Evolutionary conservation across 2,329 filamentous ascomycete species (phyloP), one percentile per base, ranked within the genome.

Genomic region (Colletotrichum cereale): DNA sequence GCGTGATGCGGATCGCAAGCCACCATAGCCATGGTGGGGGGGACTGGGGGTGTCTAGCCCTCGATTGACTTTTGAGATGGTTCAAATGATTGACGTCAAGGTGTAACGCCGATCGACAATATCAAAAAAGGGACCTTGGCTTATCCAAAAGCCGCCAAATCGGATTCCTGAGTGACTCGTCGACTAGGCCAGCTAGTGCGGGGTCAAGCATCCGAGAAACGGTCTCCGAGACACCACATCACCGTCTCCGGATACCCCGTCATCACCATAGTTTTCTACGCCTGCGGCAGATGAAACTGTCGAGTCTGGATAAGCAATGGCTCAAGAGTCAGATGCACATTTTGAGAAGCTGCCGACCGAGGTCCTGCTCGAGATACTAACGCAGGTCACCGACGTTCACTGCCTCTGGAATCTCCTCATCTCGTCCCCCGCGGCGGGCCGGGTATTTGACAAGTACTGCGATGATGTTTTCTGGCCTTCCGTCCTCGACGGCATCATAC

Each of bases 51-150:
- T 29, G 44, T 34, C 7, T 62, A 21, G 16, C 10, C 7, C 24
- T 14, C 31, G 57, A 67, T 71, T 34, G 24, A 52, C 21, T 67
- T 71, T 31, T 5, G 18, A 16, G 5, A 36, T 18, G 26, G 60
- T 34, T 42, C 5, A 16, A 62, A 58, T 71, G 50, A 24, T 71
- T 67, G 64, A 71, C 57, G 64, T 71, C 36, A 71, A 67, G 26
- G 38, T 47, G 16, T 14, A 29, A 29, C 42, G 21, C 42, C 26
- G 64, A 67, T 71, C 67, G 40, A 52, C 31, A 50, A 21, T 40
- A 31, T 12, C n/a, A n/a, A 44, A 47, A 8, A 40, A 44, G 36
- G 53, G 63, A 47, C 57, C 58, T 48, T 68, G 29, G 21, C 44
- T 71, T 40, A 34, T 24, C n/a, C 29, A 6, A n/a, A 11, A 29